These are phyloP conservation scores for Plantago ovata DNA, from an alignment of 257 asterid species.

Conservation along the genomic window DNA sequence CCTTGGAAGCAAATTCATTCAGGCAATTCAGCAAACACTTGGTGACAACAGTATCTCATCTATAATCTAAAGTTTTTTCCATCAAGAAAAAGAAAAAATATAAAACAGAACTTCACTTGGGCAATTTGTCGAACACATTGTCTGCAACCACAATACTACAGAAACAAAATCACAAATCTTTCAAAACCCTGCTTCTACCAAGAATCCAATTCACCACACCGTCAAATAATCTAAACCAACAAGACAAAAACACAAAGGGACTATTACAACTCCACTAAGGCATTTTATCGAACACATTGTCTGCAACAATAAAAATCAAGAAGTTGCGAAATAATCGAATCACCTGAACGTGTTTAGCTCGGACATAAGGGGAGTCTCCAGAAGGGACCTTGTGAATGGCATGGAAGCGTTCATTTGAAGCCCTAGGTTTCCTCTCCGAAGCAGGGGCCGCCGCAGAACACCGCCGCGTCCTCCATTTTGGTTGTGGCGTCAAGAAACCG, in stretches of 20 bases:
- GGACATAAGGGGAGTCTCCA: conserved; percentile 83
- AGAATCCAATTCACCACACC: not conserved
- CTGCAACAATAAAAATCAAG: not conserved
- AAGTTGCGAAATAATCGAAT: not conserved
- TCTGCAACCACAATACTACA: not conserved
- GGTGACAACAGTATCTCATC: too few relatives aligned
- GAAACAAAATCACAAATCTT: not conserved
- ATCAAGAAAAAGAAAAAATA: too few relatives aligned
- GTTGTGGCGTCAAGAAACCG: conserved; percentile 83
- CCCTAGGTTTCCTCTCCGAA: conserved; percentile 50
- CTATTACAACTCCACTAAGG: too few relatives aligned
- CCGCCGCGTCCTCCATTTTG: conserved; percentile 36
- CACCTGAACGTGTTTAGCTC: conserved; percentile 95
- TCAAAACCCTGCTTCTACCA: not conserved
- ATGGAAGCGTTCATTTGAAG: conserved; percentile 47
- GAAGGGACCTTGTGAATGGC: conserved; percentile 75
- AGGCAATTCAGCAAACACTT: not conserved
- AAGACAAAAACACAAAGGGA: not conserved
- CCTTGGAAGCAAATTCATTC: not conserved
- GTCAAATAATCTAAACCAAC: not conserved
- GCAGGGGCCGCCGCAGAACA: conserved; percentile 37
- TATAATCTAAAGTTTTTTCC: too few relatives aligned
- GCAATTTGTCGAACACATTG: not conserved
- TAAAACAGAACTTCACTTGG: too few relatives aligned
- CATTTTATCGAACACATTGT: too few relatives aligned